Base-by-base conservation (phyloP, 140 eudicot species). In the Ambrosia hybrid region DNA sequence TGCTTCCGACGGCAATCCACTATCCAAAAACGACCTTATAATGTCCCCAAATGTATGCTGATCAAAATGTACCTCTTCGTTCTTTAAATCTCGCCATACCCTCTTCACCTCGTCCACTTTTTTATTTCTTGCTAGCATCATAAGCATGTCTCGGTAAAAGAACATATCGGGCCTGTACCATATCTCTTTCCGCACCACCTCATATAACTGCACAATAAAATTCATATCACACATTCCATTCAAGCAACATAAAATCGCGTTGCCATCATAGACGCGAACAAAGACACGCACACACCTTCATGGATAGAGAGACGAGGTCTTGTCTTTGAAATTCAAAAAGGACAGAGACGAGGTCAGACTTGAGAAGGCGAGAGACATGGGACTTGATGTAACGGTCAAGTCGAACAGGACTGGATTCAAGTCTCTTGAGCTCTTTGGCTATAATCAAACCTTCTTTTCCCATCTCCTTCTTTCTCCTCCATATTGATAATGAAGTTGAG, bases 81-180 rank as follows among this genome's bases (percentile, higher is more conserved):
- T 69, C 71, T 85, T 94, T 43, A 88, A 68, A 84, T 94, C 95
- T 26, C 62, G 77, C 96, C 97, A 94, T 16, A 90, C 92, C 33
- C 4, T 73, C 13, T 81, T 84, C 48, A 85, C 86, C 79, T 88
- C 95, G 3, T 88, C 96, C 5, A 85, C 84, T 70, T 80, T 84
- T 78, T 86, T 94, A 76, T 80, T 94, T 80, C 97, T 86, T 8
- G 96, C 91, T n/a, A 91, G 96, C 95, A 88, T 91, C 85, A 94
- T 73, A 16, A 94, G 96, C 99, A 94, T 91, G 68, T 94, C 99
- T 33, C 97, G 86, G 88, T 94, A 86, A 71, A 94, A 94, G 85
- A 88, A 94, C 99, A 88, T 94, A 68, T 94, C 99, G n/a, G 97
- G 99, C 12, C 96, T 80, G 62, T 94, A 94, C 99, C 99, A 94